phyloP scores from a whole-genome alignment of 1,139 yeast genomes.

The Chernovozyma sophiae-reginae region DNA sequence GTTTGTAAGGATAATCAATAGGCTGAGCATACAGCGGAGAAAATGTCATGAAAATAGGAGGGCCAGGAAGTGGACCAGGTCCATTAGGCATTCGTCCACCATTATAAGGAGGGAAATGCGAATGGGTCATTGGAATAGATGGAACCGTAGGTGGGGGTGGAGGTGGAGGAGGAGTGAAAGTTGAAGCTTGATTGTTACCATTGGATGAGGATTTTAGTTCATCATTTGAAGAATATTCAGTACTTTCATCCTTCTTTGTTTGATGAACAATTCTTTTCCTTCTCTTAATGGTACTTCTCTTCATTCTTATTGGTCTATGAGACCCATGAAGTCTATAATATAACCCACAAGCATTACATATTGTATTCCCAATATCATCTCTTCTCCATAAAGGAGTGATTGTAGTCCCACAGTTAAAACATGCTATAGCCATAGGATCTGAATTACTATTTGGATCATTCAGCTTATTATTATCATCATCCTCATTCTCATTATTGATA shows the following conservation, averaged over 20 bases:
- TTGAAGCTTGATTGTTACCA: not conserved
- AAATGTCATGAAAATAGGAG: conserved; percentile 17
- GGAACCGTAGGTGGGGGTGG: too few relatives aligned
- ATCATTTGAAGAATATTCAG: conserved; percentile 3
- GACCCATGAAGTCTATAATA: conserved; percentile 74
- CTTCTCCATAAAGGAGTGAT: conserved; percentile 88
- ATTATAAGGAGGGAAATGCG: conserved; percentile 37
- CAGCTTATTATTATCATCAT: conserved; percentile 12
- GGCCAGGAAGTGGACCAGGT: conserved; percentile 46
- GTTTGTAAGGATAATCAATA: conserved; percentile 8
- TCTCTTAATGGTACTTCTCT: conserved; percentile 68
- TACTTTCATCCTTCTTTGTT: conserved; percentile 9
- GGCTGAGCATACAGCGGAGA: not conserved
- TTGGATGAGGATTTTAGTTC: conserved; percentile 1
- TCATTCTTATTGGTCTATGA: conserved; percentile 76
- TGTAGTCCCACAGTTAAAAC: conserved; percentile 79
- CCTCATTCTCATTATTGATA: conserved; percentile 2
- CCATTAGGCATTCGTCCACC: conserved; percentile 42
- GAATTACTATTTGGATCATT: conserved; percentile 6
- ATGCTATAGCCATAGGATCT: conserved; percentile 60
- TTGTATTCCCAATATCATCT: conserved; percentile 74
- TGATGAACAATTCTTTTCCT: conserved; percentile 48
- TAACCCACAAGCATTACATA: conserved; percentile 86
- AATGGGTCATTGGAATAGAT: too few relatives aligned
- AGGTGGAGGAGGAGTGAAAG: conserved; percentile 7